Evolutionary conservation across 257 asterid species (phyloP).

Genomic region (Lycium barbarum): DNA sequence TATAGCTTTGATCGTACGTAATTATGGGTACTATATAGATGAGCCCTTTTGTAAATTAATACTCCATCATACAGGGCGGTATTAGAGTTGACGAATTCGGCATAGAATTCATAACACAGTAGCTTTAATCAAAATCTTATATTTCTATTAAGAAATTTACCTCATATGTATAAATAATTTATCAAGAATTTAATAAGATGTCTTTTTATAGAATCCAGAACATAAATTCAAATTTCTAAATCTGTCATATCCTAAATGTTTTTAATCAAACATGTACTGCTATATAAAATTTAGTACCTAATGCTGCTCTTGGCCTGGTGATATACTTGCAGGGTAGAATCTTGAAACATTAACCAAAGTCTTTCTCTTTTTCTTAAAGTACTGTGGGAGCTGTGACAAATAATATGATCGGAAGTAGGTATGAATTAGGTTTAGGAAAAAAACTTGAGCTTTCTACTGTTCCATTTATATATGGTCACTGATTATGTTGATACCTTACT

Average conservation of each 20-base stretch:
- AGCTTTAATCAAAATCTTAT: too few relatives aligned
- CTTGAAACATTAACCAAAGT: background rate
- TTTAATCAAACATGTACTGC: too few relatives aligned
- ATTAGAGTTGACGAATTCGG: background rate
- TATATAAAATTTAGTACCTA: too few relatives aligned
- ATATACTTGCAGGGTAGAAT: background rate
- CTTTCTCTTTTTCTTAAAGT: background rate
- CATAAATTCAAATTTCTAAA: too few relatives aligned
- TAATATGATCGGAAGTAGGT: background rate
- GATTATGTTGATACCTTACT: background rate
- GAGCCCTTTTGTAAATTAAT: background rate
- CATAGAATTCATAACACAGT: too few relatives aligned
- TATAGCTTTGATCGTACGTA: background rate
- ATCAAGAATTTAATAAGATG: too few relatives aligned
- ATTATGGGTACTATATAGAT: background rate
- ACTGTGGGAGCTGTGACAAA: background rate
- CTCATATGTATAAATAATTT: too few relatives aligned
- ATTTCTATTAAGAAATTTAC: too few relatives aligned
- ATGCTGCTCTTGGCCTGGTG: background rate
- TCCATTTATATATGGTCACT: background rate
- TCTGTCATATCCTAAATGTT: too few relatives aligned
- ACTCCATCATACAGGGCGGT: background rate
- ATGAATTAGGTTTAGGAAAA: background rate
- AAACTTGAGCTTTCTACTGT: background rate
- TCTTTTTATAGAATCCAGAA: too few relatives aligned